Conservation (phyloP, 495 filamentous ascomycete genomes). For the Lasiosphaeris hirsuta region DNA sequence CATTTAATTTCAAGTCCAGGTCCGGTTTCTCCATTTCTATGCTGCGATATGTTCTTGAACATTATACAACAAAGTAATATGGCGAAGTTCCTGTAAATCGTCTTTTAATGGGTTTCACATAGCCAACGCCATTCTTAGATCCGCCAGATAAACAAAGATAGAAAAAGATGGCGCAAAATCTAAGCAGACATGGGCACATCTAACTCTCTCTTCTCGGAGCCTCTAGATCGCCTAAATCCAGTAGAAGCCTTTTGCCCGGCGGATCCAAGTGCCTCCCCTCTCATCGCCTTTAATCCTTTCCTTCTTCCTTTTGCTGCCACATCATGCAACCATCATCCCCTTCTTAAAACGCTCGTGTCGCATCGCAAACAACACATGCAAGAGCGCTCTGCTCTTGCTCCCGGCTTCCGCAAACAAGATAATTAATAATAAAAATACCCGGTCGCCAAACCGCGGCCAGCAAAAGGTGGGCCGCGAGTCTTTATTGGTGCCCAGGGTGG, state of each 20-base stretch:
- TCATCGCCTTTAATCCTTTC: neutral
- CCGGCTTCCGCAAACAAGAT: slow-evolving; percentile 22
- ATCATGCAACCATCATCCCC: neutral
- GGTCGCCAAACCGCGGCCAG: slow-evolving; percentile 36
- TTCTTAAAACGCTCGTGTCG: neutral
- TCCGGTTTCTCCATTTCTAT: neutral
- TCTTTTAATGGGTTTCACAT: neutral
- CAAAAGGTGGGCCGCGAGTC: slow-evolving; percentile 40
- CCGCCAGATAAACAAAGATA: no score
- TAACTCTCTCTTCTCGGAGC: no score
- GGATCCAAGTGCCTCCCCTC: neutral
- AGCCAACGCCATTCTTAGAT: no score
- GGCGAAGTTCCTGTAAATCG: neutral
- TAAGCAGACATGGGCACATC: no score
- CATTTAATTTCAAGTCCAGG: no score
- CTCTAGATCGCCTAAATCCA: no score
- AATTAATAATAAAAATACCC: slow-evolving; percentile 42
- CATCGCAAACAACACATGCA: neutral
- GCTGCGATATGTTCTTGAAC: neutral
- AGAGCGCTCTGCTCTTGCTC: neutral
- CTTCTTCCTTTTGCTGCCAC: neutral
- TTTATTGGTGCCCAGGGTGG: slow-evolving; percentile 24
- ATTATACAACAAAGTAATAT: neutral
- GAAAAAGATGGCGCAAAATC: no score
- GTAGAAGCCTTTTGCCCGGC: no score